Evolutionary conservation across 305 asterid species (phyloP).

Genomic region (Fraxinus platypoda): DNA sequence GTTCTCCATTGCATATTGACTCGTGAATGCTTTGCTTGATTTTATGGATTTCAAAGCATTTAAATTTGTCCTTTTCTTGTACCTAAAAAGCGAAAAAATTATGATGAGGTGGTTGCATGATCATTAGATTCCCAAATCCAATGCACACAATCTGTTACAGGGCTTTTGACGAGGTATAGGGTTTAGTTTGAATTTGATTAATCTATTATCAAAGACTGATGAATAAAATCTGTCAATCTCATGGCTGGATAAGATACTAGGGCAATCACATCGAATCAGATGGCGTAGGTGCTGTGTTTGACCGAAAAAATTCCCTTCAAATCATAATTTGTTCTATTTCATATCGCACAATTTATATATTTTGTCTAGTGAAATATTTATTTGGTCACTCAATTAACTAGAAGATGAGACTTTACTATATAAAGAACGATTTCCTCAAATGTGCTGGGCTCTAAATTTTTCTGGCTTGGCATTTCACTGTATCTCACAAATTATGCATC

Average conservation of each 20-base stretch:
- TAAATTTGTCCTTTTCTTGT: neutral
- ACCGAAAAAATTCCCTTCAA: neutral
- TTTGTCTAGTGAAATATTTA: neutral
- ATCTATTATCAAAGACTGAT: neutral
- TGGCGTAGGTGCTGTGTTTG: neutral
- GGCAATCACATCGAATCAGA: neutral
- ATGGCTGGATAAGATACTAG: neutral
- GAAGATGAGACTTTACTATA: neutral
- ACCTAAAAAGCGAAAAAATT: neutral
- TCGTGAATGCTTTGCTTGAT: slow-evolving; percentile 13
- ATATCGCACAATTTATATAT: neutral
- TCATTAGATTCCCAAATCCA: neutral
- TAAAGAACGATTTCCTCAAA: neutral
- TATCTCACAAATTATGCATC: neutral
- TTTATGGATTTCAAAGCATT: slow-evolving; percentile 6
- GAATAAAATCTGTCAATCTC: neutral
- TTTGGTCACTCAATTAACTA: neutral
- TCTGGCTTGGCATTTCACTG: neutral
- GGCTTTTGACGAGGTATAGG: neutral
- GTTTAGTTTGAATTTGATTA: neutral
- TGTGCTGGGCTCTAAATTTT: neutral
- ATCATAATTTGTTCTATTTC: neutral
- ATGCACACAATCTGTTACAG: neutral
- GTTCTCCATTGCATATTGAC: neutral
- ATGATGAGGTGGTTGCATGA: neutral